Evolutionary conservation across 148 eudicot species (phyloP), one percentile per base, ranked within the genome.

Genomic region (Heliamphora exappendiculata): DNA sequence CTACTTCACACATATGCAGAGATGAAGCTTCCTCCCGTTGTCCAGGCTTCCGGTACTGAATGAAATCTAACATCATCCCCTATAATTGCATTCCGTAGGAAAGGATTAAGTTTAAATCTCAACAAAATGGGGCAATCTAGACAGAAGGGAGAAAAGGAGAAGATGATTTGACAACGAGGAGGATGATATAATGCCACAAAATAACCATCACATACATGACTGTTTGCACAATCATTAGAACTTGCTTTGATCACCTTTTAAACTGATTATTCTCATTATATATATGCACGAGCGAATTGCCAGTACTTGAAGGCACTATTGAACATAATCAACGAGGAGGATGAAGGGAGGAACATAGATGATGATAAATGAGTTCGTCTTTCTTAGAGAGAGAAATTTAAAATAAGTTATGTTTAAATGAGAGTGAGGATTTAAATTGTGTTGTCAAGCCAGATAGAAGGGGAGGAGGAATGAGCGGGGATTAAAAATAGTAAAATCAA

Each of bases 51-150:
- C 73, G 75, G 69, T 85, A 84, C 70, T 29, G 79, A 66, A 93
- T 80, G 28, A 88, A 78, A 75, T 82, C 81, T 65, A 87, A 39
- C 87, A 90, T 83, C 89, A 90, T 83, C 28, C 59, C 86, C 93
- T 91, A 88, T 73, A 42, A 70, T 75, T 55, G 65, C 62, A 77
- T 37, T n/a, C 47, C 49, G 41, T 7, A 26, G 3, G 44, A 64
- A 66, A 47, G n/a, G 33, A 22, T 34, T 70, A 74, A 69, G 59
- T 44, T 28, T 14, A 51, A 50, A 49, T 41, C 66, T 42, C 47
- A 33, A 39, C 14, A 37, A 28, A 22, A 66, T 9, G 5, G 47
- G 28, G 42, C 29, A 50, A 11, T 36, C 16, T 29, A 58, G 29
- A 58, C 37, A n/a, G 29, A 41, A n/a, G 17, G 42, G 7, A 39